Evolutionary conservation across 1,284 basidiomycete genomes (phyloP), one percentile per base, ranked within the genome.

Genomic region (Porogramme epimiltina): DNA sequence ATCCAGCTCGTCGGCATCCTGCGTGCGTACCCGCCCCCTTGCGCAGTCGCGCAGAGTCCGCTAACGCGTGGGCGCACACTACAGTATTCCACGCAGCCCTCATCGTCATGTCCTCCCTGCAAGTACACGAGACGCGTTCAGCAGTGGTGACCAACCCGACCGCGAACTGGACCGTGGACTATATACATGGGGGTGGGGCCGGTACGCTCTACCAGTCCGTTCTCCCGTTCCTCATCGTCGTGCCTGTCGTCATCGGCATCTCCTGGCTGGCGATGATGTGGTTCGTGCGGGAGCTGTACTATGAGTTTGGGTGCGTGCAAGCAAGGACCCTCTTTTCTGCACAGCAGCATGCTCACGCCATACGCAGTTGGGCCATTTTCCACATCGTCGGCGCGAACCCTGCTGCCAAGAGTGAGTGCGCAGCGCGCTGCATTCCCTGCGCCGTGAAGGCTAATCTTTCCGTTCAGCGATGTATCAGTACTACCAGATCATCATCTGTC

Each of bases 401-500:
- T 4, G 84, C 78, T 58, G 83, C 89, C 79, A 92, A 91, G 72
- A 80, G 89, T 91, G 58, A 53, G 82, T 73, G 45, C 37, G 47
- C 40, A 31, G 6, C 8, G 28, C 28, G n/a, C n/a, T n/a, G n/a
- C n/a, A n/a, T n/a, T n/a, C n/a, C 28, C 9, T 31, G 28, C 15
- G 28, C 28, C 16, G n/a, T 18, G n/a, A n/a, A 37, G 9, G 16
- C 34, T 37, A 16, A 37, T 8, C 34, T 37, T 13, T 6, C n/a
- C 13, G 34, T 16, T 15, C 47, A 91, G 87, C 78, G 34, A 91
- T 92, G 89, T 93, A 90, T 66, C 86, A 87, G 60, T 89, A 76
- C 70, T 93, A 93, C 64, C 87, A 92, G 68, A 81, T 93, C 62
- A 83, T 91, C 77, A 83, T 93, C 47, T 91, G 89, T 65, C 77